Evolutionary conservation across 805 yeast species (phyloP), one percentile per base, ranked within the genome.

Genomic region (Lipomyces oligophaga): DNA sequence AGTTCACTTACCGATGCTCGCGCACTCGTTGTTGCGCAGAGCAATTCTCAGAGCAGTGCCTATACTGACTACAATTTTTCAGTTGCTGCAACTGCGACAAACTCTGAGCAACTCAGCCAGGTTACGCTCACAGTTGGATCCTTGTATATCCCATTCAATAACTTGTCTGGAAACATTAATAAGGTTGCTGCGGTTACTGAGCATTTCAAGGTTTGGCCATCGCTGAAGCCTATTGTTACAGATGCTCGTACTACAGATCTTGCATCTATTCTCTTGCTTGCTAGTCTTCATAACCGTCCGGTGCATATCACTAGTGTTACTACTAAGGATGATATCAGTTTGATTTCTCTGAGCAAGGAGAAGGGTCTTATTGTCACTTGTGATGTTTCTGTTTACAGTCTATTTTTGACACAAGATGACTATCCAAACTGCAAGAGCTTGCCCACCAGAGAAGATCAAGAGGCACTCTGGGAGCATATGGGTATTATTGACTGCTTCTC

Each of bases 211-310:
- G 70, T 78, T 28, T 89, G 97, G 96, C 95, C 96, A 43, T 73
- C 75, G 41, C 68, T 68, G 60, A 88, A 87, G 71, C 90, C 93
- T 49, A 83, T 90, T 51, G 76, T 89, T 55, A 87, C 96, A 34
- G 97, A 90, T 68, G 96, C 97, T 40, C 81, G 79, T 65, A 81
- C 90, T 21, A 85, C 96, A 32, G 90, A 87, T 61, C 74, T 90
- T 62, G 97, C 97, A n/a, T 85, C 96, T 2, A 83, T 89, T 36
- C 72, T 90, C 64, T 76, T 90, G 61, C 73, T 90, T 68, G 95
- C 97, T 35, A 84, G 96, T 22, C 76, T 90, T 63, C 88, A 85
- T 73, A 77, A 72, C 69, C 78, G 95, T 62, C 73, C 87, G 33
- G 83, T 90, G 55, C 97, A 90, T 67, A 81, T 90, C 59, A 85